Evolutionary conservation across 108 stramenopile species (phyloP).

Genomic region (Cyclotella sp.): DNA sequence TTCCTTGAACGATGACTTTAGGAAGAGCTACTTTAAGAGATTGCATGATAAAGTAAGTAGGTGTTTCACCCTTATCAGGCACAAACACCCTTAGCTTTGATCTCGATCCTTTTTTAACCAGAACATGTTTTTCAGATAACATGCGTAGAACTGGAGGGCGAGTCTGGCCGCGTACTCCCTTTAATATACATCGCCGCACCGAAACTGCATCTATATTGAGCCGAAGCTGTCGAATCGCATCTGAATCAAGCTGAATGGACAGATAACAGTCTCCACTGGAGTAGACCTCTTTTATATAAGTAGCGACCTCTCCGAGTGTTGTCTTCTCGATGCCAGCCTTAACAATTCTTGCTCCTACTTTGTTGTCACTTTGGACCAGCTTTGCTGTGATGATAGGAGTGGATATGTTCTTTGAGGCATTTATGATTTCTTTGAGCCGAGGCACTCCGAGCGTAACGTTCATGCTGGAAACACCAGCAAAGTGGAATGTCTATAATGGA

Average conservation of each 20-base stretch:
- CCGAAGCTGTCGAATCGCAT: slow-evolving; percentile 90
- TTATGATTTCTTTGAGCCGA: slow-evolving; percentile 98
- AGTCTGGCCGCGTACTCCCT: slow-evolving; percentile 71
- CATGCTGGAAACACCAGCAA: slow-evolving; percentile 99
- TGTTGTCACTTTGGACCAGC: slow-evolving; percentile 87
- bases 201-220: slow-evolving; percentile 85
- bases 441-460: slow-evolving; percentile 99
- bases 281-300: slow-evolving; percentile 96
- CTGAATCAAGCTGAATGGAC: slow-evolving; percentile 92
- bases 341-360: slow-evolving; percentile 92
- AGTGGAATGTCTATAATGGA: slow-evolving; percentile 93
- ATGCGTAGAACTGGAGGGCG: slow-evolving; percentile 78
- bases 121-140: slow-evolving; percentile 77
- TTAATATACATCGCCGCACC: slow-evolving; percentile 84
- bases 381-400: slow-evolving; percentile 99
- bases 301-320: slow-evolving; percentile 92
- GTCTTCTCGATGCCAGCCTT: slow-evolving; percentile 99
- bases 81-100: slow-evolving; percentile 86
- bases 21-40: slow-evolving; percentile 91
- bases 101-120: slow-evolving; percentile 70
- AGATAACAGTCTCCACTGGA: slow-evolving; percentile 79
- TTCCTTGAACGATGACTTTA: slow-evolving; percentile 95
- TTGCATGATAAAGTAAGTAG: slow-evolving; percentile 91
- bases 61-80: slow-evolving; percentile 70
- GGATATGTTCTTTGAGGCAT: slow-evolving; percentile 96